These are phyloP conservation scores for Fusarium cicatricum DNA, from an alignment of 2,329 filamentous ascomycete species.

Conservation along the genomic window DNA sequence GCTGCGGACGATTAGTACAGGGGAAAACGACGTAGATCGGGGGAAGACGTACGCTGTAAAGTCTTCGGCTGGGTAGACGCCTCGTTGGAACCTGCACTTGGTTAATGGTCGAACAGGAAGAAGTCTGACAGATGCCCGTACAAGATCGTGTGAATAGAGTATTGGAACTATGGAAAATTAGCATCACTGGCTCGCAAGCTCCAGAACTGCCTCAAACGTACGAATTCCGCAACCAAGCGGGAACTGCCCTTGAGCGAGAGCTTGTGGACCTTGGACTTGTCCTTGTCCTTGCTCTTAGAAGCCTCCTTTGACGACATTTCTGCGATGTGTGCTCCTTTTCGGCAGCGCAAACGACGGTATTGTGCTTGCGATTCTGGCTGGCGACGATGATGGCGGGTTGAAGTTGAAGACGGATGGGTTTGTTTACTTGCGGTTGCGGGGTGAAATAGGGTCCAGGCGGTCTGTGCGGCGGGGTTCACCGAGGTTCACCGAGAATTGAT, in stretches of 20 bases:
- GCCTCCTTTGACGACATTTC: slow-evolving; percentile 46
- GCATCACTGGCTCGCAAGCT: slow-evolving; percentile 8
- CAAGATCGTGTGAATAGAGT: slow-evolving; percentile 97
- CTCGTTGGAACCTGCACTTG: slow-evolving; percentile 77
- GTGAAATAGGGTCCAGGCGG: slow-evolving; percentile 27
- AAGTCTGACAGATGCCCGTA: slow-evolving; percentile 49
- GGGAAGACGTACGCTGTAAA: slow-evolving; percentile 77
- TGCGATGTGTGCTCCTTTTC: background rate
- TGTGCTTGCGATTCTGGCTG: background rate
- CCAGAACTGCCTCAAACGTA: slow-evolving; percentile 60
- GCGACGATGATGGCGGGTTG: background rate
- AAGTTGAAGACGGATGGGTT: slow-evolving; percentile 22
- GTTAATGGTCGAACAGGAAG: slow-evolving; percentile 1
- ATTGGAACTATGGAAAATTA: slow-evolving; percentile 77
- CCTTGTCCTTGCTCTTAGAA: slow-evolving; percentile 55
- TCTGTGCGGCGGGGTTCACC: slow-evolving; percentile 42
- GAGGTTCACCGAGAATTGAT: slow-evolving; percentile 1
- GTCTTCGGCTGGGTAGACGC: slow-evolving; percentile 91
- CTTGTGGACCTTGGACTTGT: slow-evolving; percentile 93
- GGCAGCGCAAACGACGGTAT: background rate
- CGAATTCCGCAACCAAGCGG: slow-evolving; percentile 94
- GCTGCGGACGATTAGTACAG: slow-evolving; percentile 32
- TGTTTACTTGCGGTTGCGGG: slow-evolving; percentile 45
- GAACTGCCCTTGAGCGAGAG: slow-evolving; percentile 85
- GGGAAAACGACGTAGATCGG: background rate